Percentiles rank a stretch among this genome's conserved stretches.
These are phyloP conservation scores for Fraxinus paxiana DNA, from an alignment of 305 asterid species.

Conservation along the genomic window DNA sequence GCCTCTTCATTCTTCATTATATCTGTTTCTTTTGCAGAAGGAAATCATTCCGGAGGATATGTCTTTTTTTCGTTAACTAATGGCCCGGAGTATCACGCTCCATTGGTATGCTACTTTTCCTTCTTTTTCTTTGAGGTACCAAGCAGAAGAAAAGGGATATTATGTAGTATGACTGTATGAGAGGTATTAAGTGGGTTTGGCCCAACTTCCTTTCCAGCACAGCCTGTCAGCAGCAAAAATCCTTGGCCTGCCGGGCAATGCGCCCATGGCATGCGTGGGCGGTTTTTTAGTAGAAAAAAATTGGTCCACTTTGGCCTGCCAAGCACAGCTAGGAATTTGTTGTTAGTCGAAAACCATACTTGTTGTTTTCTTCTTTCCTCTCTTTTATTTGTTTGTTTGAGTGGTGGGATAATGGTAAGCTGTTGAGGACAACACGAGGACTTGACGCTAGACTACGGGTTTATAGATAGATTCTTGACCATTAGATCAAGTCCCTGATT, in stretches of 20 bases:
- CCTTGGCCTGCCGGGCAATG: not conserved
- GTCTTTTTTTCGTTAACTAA: constrained; percentile 45
- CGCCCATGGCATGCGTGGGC: not conserved
- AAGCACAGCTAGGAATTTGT: not conserved
- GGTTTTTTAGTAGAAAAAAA: not conserved
- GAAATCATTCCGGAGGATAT: constrained; percentile 38
- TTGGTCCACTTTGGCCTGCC: not conserved
- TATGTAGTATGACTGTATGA: not conserved
- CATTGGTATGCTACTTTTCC: constrained; percentile 39
- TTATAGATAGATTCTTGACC: not conserved
- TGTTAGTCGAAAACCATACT: not conserved
- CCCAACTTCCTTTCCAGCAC: not conserved
- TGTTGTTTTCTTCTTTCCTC: not conserved
- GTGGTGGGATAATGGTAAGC: not conserved
- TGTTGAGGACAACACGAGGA: not conserved
- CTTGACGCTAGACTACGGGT: not conserved
- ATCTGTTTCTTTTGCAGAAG: constrained; percentile 26
- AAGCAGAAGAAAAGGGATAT: not conserved
- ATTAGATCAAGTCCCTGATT: not conserved
- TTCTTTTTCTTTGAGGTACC: not conserved
- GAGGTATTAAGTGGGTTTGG: not conserved
- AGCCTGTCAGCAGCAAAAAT: not conserved
- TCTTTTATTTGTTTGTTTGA: not conserved
- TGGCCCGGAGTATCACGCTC: constrained; percentile 61
- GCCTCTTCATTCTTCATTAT: not conserved